A percentile compares a stretch with the other conserved stretches of the same genome.
Evolutionary conservation across 805 yeast genomes (phyloP).

Genomic region (Pichia manshurica): DNA sequence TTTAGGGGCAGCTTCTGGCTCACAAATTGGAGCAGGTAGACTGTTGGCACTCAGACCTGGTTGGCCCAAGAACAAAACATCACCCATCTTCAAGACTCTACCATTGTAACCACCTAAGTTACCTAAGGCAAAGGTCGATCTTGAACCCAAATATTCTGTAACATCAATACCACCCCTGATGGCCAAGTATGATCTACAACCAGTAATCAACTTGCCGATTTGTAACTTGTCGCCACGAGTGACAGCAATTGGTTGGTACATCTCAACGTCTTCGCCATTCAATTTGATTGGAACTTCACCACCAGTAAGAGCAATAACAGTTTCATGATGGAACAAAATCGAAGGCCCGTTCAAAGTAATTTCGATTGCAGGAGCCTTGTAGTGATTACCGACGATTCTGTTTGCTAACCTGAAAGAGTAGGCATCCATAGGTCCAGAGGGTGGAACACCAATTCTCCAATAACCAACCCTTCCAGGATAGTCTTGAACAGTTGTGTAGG

Average conservation of each 20-base stretch:
- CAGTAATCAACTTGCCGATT: conserved; percentile 76
- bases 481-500: conserved; percentile 94
- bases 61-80: conserved; percentile 80
- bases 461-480: conserved; percentile 84
- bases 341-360: conserved; percentile 85
- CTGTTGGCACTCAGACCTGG: conserved; percentile 62
- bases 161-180: conserved; percentile 92
- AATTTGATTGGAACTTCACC: conserved; percentile 66
- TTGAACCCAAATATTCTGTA: conserved; percentile 89
- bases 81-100: conserved; percentile 85
- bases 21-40: conserved; percentile 65
- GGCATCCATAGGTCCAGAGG: conserved; percentile 97
- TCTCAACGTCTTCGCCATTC: conserved; percentile 49
- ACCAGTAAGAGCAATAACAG: conserved; percentile 81
- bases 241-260: conserved; percentile 70
- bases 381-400: conserved; percentile 81
- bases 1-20: conserved; percentile 54
- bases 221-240: conserved; percentile 69
- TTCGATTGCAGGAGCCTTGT: conserved; percentile 83
- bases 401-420: conserved; percentile 88
- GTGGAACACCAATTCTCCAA: conserved; percentile 95
- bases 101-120: conserved; percentile 94
- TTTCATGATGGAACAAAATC: conserved; percentile 73
- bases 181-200: conserved; percentile 87
- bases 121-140: conserved; percentile 94